Evolutionary conservation across 2,329 filamentous ascomycete species (phyloP).

Genomic region (Apiospora kogelbergensis): DNA sequence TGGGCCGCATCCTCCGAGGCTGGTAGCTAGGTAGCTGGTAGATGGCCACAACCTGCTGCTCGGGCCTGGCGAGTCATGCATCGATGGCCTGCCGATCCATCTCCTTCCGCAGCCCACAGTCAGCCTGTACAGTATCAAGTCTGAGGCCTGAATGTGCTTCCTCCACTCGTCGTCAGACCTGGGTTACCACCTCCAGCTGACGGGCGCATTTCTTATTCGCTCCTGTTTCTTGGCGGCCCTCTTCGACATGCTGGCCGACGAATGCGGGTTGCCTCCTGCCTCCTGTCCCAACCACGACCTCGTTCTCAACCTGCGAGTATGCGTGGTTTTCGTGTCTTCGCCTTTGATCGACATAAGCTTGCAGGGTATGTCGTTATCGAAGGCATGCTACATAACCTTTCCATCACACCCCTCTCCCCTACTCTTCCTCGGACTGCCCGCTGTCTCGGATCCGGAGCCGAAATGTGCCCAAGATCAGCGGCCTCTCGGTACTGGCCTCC

Average conservation of each 20-base stretch:
- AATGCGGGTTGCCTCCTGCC: constrained; percentile 7
- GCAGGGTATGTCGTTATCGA: neutral
- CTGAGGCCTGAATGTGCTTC: neutral
- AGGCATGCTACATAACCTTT: neutral
- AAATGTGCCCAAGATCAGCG: neutral
- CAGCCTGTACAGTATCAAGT: neutral
- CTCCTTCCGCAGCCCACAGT: neutral
- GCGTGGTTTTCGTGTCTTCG: neutral
- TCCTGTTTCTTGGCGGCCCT: neutral
- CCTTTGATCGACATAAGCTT: neutral
- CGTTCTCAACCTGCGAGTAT: neutral
- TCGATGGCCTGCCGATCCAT: neutral
- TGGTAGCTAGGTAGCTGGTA: no score
- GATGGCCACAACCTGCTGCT: neutral
- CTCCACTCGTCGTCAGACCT: neutral
- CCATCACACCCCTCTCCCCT: neutral
- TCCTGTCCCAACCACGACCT: neutral
- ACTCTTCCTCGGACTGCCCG: neutral
- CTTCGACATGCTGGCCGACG: neutral
- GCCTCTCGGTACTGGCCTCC: neutral
- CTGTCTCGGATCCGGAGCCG: neutral
- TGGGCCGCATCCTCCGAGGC: constrained; percentile 3
- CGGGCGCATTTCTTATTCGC: neutral
- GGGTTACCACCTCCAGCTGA: neutral
- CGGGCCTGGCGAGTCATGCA: neutral